Evolutionary conservation across 2,329 filamentous ascomycete genomes (phyloP).

Genomic region (Hypoxylon sp.): DNA sequence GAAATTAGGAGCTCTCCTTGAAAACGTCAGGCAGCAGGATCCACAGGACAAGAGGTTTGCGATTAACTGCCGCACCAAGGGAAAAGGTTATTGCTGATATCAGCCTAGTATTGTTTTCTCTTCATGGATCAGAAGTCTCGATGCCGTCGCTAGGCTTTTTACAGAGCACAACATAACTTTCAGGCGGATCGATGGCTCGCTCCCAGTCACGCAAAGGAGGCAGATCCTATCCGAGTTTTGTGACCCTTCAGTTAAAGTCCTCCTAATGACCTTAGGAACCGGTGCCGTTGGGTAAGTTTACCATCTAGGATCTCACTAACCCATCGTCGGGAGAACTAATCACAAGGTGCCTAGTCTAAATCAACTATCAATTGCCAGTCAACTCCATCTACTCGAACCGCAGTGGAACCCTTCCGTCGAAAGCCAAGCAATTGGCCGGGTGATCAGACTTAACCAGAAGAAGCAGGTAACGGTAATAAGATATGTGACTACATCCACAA

Average conservation of each 20-base stretch:
- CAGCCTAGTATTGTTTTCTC: slow-evolving; percentile 54
- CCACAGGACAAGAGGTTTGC: slow-evolving; percentile 46
- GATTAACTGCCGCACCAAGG: neutral
- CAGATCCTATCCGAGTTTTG: slow-evolving; percentile 49
- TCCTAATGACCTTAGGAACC: slow-evolving; percentile 54
- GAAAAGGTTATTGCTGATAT: too few relatives aligned
- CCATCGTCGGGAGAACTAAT: too few relatives aligned
- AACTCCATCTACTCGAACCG: slow-evolving; percentile 52
- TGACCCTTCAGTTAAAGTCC: slow-evolving; percentile 42
- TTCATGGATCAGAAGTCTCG: slow-evolving; percentile 55
- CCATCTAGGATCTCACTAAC: neutral
- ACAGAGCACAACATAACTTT: slow-evolving; percentile 45
- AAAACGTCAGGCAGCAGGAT: slow-evolving; percentile 44
- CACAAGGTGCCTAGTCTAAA: slow-evolving; percentile 37
- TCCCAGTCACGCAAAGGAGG: slow-evolving; percentile 42
- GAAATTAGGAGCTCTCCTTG: slow-evolving; percentile 46
- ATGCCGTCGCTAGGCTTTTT: slow-evolving; percentile 50
- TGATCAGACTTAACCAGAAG: slow-evolving; percentile 50
- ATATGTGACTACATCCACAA: slow-evolving; percentile 50
- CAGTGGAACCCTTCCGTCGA: slow-evolving; percentile 55
- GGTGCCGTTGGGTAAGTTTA: slow-evolving; percentile 53
- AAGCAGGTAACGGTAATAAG: slow-evolving; percentile 48
- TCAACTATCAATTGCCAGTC: slow-evolving; percentile 51
- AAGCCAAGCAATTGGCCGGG: slow-evolving; percentile 51
- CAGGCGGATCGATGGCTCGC: slow-evolving; percentile 51